Evolutionary conservation across 345 rosid species (phyloP).

Genomic region (Carallia pectinifolia): DNA sequence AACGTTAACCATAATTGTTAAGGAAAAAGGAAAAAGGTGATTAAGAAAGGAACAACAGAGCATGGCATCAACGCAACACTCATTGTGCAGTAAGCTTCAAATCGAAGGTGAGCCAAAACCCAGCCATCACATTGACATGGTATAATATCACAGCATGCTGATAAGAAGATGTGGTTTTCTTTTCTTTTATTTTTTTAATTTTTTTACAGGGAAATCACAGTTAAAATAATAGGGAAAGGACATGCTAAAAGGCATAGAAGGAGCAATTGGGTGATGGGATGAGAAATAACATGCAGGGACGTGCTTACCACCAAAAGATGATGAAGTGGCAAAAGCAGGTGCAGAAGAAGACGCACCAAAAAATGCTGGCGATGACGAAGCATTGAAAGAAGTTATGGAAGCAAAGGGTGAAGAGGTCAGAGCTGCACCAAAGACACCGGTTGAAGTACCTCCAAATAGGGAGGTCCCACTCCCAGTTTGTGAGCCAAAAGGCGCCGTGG

Average conservation of each 20-base stretch:
- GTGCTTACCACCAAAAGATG: slow-evolving; percentile 75
- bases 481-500: slow-evolving; percentile 64
- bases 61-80: no score
- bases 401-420: slow-evolving; percentile 70
- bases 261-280: background rate
- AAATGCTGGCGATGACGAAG: slow-evolving; percentile 69
- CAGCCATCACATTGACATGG: background rate
- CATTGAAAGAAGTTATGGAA: slow-evolving; percentile 64
- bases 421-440: slow-evolving; percentile 78
- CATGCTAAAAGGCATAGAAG: background rate
- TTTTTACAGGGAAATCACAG: no score
- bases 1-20: no score
- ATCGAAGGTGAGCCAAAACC: background rate
- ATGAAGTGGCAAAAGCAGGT: slow-evolving; percentile 62
- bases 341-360: slow-evolving; percentile 28
- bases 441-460: slow-evolving; percentile 79
- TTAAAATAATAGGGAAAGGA: no score
- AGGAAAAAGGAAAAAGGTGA: no score
- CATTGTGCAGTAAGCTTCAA: no score
- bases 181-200: no score
- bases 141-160: background rate
- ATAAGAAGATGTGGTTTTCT: no score
- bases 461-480: slow-evolving; percentile 44
- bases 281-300: background rate
- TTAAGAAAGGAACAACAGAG: no score